phyloP scores from a whole-genome alignment of 2,329 filamentous ascomycete genomes.

The Ambrosiella cleistominuta region DNA sequence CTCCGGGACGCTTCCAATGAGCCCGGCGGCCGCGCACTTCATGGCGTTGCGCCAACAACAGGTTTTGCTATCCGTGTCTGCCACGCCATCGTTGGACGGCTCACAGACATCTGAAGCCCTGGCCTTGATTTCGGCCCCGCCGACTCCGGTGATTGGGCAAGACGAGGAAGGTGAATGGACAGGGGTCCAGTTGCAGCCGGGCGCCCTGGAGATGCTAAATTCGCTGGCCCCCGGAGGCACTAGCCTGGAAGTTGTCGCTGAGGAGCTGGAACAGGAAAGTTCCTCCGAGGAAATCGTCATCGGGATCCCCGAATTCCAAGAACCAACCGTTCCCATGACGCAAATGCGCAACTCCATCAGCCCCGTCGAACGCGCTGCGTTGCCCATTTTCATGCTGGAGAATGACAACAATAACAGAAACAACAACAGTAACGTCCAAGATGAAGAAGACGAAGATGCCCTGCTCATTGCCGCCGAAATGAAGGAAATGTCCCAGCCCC shows the following conservation, averaged over 20 bases:
- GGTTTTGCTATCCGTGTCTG: slow-evolving; percentile 55
- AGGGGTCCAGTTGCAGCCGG: slow-evolving; percentile 59
- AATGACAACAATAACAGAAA: too few species aligned
- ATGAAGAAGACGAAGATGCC: slow-evolving; percentile 6
- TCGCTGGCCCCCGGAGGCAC: slow-evolving; percentile 34
- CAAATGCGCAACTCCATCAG: slow-evolving; percentile 26
- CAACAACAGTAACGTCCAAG: too few species aligned
- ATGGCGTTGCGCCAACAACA: slow-evolving; percentile 45
- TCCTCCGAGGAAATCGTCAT: slow-evolving; percentile 20
- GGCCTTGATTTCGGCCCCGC: slow-evolving; percentile 64
- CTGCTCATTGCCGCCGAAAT: slow-evolving; percentile 7
- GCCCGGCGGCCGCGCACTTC: slow-evolving; percentile 54
- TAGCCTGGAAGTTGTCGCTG: slow-evolving; percentile 30
- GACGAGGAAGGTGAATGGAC: slow-evolving; percentile 48
- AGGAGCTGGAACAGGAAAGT: slow-evolving; percentile 42
- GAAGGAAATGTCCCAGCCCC: slow-evolving; percentile 10
- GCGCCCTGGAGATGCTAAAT: slow-evolving; percentile 56
- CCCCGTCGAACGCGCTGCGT: slow-evolving; percentile 17
- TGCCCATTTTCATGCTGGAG: slow-evolving; percentile 18
- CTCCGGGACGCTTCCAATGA: slow-evolving; percentile 54
- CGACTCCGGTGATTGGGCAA: slow-evolving; percentile 56
- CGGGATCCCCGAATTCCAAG: slow-evolving; percentile 21
- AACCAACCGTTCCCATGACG: not conserved
- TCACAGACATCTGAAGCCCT: slow-evolving; percentile 79
- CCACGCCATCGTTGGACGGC: slow-evolving; percentile 76